phyloP scores from a whole-genome alignment of 306 rosid species.

The Lupinus albus region DNA sequence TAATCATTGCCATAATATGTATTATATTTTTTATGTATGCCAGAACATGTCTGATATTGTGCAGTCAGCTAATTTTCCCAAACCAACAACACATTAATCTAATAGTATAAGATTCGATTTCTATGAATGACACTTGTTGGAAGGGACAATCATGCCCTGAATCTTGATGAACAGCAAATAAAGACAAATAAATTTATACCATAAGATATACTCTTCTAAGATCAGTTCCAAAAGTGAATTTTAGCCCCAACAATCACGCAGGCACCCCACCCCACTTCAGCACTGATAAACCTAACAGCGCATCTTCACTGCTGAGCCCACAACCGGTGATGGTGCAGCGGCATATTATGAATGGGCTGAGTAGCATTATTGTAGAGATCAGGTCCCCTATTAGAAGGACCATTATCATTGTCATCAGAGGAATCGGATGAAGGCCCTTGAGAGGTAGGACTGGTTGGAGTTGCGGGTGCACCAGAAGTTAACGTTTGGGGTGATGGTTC shows the following conservation, averaged over 20 bases:
- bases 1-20: no score
- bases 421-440: slow-evolving; percentile 71
- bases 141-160: no score
- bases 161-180: slow-evolving; percentile 27
- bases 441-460: slow-evolving; percentile 61
- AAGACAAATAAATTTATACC: slow-evolving; percentile 33
- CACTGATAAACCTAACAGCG: slow-evolving; percentile 28
- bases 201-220: slow-evolving; percentile 43
- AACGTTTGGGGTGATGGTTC: slow-evolving; percentile 54
- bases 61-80: no score
- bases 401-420: slow-evolving; percentile 65
- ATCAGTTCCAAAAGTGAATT: slow-evolving; percentile 37
- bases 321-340: slow-evolving; percentile 52
- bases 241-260: slow-evolving; percentile 41
- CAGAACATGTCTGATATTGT: no score
- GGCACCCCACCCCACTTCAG: slow-evolving; percentile 36
- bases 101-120: no score
- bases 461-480: slow-evolving; percentile 54
- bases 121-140: no score
- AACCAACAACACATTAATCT: no score
- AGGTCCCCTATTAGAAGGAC: slow-evolving; percentile 24
- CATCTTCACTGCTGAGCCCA: slow-evolving; percentile 74
- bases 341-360: slow-evolving; percentile 59
- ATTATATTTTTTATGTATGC: no score
- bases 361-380: slow-evolving; percentile 49